phyloP scores from a whole-genome alignment of 306 rosid genomes.

The Trifolium pratense region DNA sequence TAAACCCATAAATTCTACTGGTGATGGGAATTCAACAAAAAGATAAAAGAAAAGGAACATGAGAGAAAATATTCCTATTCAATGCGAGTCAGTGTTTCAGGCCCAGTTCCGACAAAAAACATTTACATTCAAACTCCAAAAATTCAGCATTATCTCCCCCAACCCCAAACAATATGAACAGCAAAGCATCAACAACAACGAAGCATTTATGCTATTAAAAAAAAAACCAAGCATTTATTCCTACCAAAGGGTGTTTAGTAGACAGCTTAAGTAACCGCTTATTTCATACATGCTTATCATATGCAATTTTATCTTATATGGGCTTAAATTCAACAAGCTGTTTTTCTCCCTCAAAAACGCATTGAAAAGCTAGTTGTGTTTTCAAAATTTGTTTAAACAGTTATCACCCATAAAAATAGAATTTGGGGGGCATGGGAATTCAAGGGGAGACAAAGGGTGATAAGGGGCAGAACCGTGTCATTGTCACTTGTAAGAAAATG shows the following conservation, averaged over 20 bases:
- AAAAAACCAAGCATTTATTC: slow-evolving; percentile 26
- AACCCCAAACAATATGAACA: neutral
- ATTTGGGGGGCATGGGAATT: neutral
- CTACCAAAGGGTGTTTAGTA: neutral
- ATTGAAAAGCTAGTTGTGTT: neutral
- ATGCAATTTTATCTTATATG: neutral
- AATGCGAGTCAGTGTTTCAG: neutral
- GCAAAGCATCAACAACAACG: slow-evolving; percentile 7
- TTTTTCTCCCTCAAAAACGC: neutral
- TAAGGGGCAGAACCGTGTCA: neutral
- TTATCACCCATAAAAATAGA: neutral
- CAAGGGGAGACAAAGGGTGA: neutral
- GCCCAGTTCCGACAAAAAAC: neutral
- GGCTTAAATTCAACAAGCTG: neutral
- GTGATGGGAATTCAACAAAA: neutral
- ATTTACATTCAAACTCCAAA: neutral
- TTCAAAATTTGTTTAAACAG: neutral
- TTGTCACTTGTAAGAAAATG: neutral
- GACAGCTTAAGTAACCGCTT: neutral
- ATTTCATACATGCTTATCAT: neutral
- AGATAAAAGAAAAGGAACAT: neutral
- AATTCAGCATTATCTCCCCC: neutral
- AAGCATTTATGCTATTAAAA: too few species aligned
- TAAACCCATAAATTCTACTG: slow-evolving; percentile 14
- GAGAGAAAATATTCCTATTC: neutral